Conservation (phyloP, 2,329 filamentous ascomycete species). For the Beauveria sp. region DNA sequence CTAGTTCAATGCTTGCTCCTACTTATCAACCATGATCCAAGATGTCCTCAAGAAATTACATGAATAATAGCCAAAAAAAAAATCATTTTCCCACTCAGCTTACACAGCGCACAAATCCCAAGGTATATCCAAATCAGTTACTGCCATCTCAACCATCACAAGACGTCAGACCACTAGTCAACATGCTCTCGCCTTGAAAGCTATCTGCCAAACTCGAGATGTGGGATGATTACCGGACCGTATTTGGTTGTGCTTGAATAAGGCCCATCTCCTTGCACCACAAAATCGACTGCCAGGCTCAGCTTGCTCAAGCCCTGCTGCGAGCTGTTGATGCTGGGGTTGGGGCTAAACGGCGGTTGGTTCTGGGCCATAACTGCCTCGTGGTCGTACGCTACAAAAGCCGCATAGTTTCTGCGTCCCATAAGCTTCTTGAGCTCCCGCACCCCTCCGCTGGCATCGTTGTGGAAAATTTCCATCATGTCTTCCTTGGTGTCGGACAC, state of each 20-base stretch:
- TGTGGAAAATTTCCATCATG: conserved; percentile 99
- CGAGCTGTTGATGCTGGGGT: conserved; percentile 26
- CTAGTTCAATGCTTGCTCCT: neutral
- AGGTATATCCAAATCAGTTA: conserved; percentile 4
- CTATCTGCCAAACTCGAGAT: conserved; percentile 64
- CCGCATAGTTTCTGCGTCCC: conserved; percentile 86
- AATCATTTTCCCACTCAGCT: neutral
- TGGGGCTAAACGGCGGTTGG: conserved; percentile 30
- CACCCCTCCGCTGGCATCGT: conserved; percentile 75
- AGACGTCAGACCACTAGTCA: neutral
- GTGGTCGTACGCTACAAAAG: conserved; percentile 89
- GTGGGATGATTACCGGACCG: conserved; percentile 90
- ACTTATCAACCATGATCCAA: neutral
- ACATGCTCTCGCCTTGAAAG: neutral
- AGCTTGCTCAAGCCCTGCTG: conserved; percentile 53
- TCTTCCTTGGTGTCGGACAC: conserved; percentile 94
- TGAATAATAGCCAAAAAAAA: neutral
- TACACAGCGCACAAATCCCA: neutral
- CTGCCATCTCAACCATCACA: neutral
- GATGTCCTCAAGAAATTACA: neutral
- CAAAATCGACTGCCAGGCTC: conserved; percentile 89
- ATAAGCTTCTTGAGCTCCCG: conserved; percentile 88
- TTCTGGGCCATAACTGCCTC: conserved; percentile 50
- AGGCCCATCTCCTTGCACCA: conserved; percentile 84
- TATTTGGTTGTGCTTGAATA: conserved; percentile 87